A percentile compares a stretch with the other conserved stretches of the same genome.
Conservation (phyloP, 2,329 filamentous ascomycete genomes). For the Exophiala xenobiotica region DNA sequence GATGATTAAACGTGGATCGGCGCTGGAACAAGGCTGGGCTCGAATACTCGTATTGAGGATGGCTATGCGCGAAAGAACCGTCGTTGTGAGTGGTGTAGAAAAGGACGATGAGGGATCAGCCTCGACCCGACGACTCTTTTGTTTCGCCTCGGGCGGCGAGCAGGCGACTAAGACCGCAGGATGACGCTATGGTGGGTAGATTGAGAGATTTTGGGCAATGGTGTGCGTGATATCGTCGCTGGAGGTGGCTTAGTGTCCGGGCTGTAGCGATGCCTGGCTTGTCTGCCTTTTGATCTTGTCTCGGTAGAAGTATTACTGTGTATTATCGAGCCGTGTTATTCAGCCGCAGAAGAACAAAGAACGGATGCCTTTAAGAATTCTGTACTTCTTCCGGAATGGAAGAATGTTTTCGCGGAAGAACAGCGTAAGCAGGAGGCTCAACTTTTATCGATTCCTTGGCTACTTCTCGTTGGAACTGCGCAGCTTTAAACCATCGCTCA, state of each 20-base stretch:
- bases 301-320: too few species aligned
- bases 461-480: neutral
- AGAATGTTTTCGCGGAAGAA: neutral
- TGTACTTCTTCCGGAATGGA: neutral
- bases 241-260: neutral
- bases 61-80: neutral
- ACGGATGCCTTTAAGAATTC: neutral
- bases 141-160: neutral
- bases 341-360: neutral
- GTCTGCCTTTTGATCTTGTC: neutral
- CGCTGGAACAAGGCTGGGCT: neutral
- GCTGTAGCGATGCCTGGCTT: neutral
- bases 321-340: too few species aligned
- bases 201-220: neutral
- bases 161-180: neutral
- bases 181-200: conserved; percentile 1
- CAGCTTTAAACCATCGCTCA: too few species aligned
- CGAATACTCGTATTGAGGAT: neutral
- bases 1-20: conserved; percentile 1
- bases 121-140: neutral
- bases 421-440: too few species aligned
- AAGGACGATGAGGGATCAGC: neutral
- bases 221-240: neutral
- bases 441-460: neutral
- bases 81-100: neutral